These are phyloP conservation scores for Globisporangium orthogonon DNA, from an alignment of 352 stramenopile species.

Conservation along the genomic window DNA sequence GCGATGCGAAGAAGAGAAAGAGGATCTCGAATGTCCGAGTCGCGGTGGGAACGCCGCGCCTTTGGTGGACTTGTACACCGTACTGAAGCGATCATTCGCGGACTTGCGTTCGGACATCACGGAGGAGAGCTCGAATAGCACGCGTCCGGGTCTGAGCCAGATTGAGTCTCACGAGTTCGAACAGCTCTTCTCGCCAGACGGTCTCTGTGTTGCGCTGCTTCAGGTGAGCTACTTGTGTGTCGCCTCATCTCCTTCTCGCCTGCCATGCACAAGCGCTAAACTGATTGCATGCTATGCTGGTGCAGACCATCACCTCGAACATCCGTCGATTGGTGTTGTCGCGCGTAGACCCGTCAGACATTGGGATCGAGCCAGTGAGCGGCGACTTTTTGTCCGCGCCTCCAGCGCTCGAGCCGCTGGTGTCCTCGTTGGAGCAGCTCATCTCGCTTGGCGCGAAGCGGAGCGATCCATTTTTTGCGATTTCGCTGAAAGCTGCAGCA, in stretches of 20 bases:
- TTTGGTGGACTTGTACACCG: constrained; percentile 11
- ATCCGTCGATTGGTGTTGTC: constrained; percentile 78
- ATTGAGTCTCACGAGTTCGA: constrained; percentile 6
- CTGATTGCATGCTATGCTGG: not conserved
- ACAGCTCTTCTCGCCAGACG: constrained; percentile 43
- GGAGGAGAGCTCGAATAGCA: constrained; percentile 1
- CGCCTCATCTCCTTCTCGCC: not conserved
- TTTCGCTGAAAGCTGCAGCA: constrained; percentile 80
- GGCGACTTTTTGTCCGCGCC: constrained; percentile 46
- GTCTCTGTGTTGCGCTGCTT: constrained; percentile 62
- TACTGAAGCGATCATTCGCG: constrained; percentile 14
- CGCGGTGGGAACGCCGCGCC: not conserved
- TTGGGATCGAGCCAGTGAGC: constrained; percentile 53
- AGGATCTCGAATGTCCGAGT: not conserved
- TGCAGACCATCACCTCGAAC: constrained; percentile 71
- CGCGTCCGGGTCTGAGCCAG: not conserved
- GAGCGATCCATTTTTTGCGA: constrained; percentile 67
- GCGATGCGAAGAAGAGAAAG: constrained; percentile 20
- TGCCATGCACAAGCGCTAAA: not conserved
- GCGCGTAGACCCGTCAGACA: constrained; percentile 63
- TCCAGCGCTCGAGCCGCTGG: constrained; percentile 55
- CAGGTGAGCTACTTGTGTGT: constrained; percentile 21
- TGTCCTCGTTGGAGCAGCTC: constrained; percentile 63
- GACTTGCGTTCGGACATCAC: constrained; percentile 6
- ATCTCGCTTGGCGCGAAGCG: constrained; percentile 79